Conservation (phyloP, 2,329 filamentous ascomycete genomes). For the Pseudocercospora ulei region DNA sequence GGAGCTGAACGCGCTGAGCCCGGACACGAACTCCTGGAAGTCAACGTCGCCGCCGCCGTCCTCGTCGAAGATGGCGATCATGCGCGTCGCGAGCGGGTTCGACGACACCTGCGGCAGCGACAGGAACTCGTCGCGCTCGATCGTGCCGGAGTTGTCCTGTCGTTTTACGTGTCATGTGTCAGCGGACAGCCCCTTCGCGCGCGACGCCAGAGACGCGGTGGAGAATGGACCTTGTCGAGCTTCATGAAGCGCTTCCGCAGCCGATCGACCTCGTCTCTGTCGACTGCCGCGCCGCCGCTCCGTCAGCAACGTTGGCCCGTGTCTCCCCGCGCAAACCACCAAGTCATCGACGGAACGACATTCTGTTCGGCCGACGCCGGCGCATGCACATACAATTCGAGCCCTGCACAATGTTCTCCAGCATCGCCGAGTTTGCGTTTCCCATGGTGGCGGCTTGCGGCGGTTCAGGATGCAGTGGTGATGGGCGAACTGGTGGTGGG, state of each 20-base stretch:
- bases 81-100: conserved; percentile 91
- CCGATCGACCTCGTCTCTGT: conserved; percentile 92
- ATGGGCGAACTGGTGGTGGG: no score
- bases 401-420: conserved; percentile 92
- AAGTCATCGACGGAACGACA: no score
- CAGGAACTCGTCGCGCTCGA: conserved; percentile 96
- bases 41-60: conserved; percentile 96
- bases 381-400: conserved; percentile 75
- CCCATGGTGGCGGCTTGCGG: conserved; percentile 38
- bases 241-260: conserved; percentile 98
- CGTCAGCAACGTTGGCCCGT: no score
- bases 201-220: no score
- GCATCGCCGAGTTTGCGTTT: conserved; percentile 55
- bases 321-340: no score
- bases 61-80: conserved; percentile 99
- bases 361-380: not conserved
- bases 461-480: no score
- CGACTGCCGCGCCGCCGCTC: conserved; percentile 55
- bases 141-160: conserved; percentile 96
- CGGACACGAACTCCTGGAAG: conserved; percentile 96
- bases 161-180: no score
- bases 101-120: conserved; percentile 94
- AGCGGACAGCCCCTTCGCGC: no score
- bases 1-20: conserved; percentile 87
- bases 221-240: conserved; percentile 86